Conservation (phyloP, 371 early-diverging fungal genomes). For the Synchytrium microbalum region DNA sequence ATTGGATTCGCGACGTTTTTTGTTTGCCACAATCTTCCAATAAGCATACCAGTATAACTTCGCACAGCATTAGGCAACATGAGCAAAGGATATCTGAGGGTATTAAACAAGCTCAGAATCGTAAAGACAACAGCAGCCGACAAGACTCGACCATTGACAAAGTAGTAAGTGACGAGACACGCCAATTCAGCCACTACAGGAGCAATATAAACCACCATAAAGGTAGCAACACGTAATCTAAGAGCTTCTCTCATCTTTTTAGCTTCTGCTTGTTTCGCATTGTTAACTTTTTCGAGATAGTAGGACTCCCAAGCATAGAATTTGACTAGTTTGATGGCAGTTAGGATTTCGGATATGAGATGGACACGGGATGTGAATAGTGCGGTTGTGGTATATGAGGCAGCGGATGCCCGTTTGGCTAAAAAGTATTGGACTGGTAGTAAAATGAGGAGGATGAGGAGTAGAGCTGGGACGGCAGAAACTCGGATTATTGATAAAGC, state of each 20-base stretch:
- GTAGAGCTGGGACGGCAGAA: conserved; percentile 46
- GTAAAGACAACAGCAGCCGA: conserved; percentile 48
- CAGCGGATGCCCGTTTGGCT: conserved; percentile 37
- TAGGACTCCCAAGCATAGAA: conserved; percentile 64
- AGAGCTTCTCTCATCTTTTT: conserved; percentile 35
- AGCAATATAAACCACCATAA: conserved; percentile 52
- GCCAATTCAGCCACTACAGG: conserved; percentile 47
- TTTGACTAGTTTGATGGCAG: conserved; percentile 67
- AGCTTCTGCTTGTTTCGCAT: conserved; percentile 45
- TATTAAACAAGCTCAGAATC: conserved; percentile 56
- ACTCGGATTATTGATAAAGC: conserved; percentile 42
- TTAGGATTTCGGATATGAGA: conserved; percentile 60
- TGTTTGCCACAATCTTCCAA: conserved; percentile 3
- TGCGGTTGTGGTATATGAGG: conserved; percentile 29
- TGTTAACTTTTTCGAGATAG: conserved; percentile 27
- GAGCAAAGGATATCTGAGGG: conserved; percentile 56
- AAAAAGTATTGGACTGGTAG: conserved; percentile 57
- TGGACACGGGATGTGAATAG: conserved; percentile 55
- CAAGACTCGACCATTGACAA: conserved; percentile 7
- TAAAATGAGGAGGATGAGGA: conserved; percentile 44
- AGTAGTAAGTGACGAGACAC: conserved; percentile 31
- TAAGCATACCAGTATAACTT: conserved; percentile 35
- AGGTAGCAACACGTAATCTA: conserved; percentile 43
- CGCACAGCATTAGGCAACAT: conserved; percentile 61
- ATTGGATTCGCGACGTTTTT: conserved; percentile 13